Conservation (phyloP, 345 rosid genomes). For the Brassica incana region DNA sequence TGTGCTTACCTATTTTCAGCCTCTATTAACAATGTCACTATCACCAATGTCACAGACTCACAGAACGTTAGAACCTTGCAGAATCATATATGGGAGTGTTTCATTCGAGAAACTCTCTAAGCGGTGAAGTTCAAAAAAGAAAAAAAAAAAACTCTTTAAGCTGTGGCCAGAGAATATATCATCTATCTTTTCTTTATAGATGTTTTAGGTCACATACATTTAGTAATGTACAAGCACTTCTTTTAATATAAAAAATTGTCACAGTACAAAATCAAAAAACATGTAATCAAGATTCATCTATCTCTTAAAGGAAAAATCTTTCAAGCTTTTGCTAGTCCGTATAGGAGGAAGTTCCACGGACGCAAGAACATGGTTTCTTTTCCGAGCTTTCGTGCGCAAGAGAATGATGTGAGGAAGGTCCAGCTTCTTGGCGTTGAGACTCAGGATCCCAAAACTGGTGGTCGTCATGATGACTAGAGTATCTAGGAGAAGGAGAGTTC, state of each 20-base stretch:
- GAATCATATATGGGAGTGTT: too few species aligned
- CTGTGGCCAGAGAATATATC: too few species aligned
- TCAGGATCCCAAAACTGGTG: slow-evolving; percentile 53
- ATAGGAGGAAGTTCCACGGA: slow-evolving; percentile 39
- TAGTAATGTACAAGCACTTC: not conserved
- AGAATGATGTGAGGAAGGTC: slow-evolving; percentile 36
- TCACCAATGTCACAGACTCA: too few species aligned
- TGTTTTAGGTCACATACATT: not conserved
- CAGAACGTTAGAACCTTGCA: too few species aligned
- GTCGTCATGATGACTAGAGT: slow-evolving; percentile 35
- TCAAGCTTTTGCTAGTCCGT: slow-evolving; percentile 22
- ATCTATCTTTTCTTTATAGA: too few species aligned
- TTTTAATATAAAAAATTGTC: not conserved
- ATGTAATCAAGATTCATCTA: slow-evolving; percentile 3
- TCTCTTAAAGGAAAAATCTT: slow-evolving; percentile 42
- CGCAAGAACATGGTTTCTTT: slow-evolving; percentile 25
- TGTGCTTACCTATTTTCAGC: too few species aligned
- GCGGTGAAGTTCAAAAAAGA: too few species aligned
- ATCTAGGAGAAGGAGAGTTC: slow-evolving; percentile 42
- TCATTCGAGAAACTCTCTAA: too few species aligned
- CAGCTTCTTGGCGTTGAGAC: slow-evolving; percentile 42
- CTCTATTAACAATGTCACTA: too few species aligned
- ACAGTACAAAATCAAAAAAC: not conserved
- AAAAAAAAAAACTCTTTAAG: too few species aligned
- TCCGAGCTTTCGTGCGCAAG: slow-evolving; percentile 13